Conservation (phyloP, 1,284 basidiomycete genomes). For the Sporisorium reilianum region DNA sequence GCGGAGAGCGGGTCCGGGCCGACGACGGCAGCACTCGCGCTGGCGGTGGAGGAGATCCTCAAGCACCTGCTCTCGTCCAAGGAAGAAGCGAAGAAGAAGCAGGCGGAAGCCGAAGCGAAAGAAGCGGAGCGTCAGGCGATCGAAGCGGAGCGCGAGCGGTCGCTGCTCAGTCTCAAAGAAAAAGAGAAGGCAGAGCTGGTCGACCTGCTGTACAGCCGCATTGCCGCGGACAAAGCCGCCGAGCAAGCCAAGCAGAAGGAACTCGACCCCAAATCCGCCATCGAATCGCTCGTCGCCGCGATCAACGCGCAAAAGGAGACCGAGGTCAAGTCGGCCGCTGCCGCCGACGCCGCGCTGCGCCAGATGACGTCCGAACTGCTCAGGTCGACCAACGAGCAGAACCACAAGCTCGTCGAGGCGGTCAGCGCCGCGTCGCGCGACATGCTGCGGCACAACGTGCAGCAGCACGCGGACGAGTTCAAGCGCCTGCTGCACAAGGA, state of each 20-base stretch:
- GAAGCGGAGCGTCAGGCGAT: slow-evolving; percentile 34
- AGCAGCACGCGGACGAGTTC: slow-evolving; percentile 60
- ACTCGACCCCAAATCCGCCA: slow-evolving; percentile 58
- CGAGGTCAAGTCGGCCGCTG: slow-evolving; percentile 39
- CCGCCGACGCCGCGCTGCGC: slow-evolving; percentile 49
- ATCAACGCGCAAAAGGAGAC: slow-evolving; percentile 55
- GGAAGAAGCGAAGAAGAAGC: slow-evolving; percentile 51
- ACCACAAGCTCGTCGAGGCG: slow-evolving; percentile 54
- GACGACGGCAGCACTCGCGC: slow-evolving; percentile 45
- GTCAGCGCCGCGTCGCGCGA: slow-evolving; percentile 55
- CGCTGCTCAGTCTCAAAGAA: slow-evolving; percentile 35
- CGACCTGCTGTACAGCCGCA: slow-evolving; percentile 37
- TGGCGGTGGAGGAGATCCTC: slow-evolving; percentile 64
- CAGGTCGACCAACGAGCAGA: slow-evolving; percentile 52
- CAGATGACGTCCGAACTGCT: slow-evolving; percentile 52
- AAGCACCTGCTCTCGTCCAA: slow-evolving; percentile 61
- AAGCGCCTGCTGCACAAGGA: slow-evolving; percentile 52
- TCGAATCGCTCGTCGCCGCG: slow-evolving; percentile 58
- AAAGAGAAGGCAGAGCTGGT: slow-evolving; percentile 53
- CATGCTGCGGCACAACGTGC: slow-evolving; percentile 56
- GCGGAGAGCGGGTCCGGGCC: slow-evolving; percentile 17
- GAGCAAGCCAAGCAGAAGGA: slow-evolving; percentile 39
- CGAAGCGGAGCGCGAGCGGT: slow-evolving; percentile 30
- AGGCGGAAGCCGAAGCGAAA: slow-evolving; percentile 27
- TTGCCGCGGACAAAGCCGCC: slow-evolving; percentile 41